A percentile compares a stretch with the other conserved stretches of the same genome.
phyloP scores from a whole-genome alignment of 805 yeast species.

The Candida maris region DNA sequence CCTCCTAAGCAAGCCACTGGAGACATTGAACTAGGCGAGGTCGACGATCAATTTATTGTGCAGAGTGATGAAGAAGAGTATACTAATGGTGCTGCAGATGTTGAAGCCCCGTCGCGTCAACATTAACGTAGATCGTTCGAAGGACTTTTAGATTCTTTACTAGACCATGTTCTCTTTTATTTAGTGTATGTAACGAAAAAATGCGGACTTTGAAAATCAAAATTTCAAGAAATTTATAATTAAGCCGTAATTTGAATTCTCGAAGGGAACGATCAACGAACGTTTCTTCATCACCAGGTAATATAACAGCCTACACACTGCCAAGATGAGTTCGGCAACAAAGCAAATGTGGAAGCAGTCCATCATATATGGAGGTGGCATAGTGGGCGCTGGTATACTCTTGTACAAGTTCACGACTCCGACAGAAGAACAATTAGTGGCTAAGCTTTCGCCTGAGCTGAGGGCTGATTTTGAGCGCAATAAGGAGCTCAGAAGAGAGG shows the following conservation, averaged over 20 bases:
- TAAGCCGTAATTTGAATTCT: no score
- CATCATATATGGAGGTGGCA: constrained; percentile 51
- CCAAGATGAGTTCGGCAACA: constrained; percentile 9
- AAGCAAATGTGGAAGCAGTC: constrained; percentile 28
- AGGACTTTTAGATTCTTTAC: no score
- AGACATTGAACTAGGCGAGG: constrained; percentile 45
- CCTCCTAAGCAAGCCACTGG: constrained; percentile 8
- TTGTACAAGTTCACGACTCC: constrained; percentile 76
- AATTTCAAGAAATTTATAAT: no score
- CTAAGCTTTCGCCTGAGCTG: constrained; percentile 76
- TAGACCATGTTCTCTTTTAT: no score
- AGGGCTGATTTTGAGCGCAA: constrained; percentile 70
- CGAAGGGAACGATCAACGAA: no score
- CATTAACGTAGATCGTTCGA: no score
- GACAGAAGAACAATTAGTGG: constrained; percentile 74
- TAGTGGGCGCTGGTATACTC: constrained; percentile 69
- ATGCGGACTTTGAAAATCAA: no score
- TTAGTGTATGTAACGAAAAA: no score
- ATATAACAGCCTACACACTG: no score
- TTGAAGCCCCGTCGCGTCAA: no score
- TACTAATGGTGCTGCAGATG: constrained; percentile 4
- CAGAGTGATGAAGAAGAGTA: constrained; percentile 45
- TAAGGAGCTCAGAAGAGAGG: constrained; percentile 56
- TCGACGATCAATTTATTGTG: constrained; percentile 42
- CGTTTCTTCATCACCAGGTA: no score